Conservation (phyloP, 176 grass and related monocot genomes). For the Poa pratensis region DNA sequence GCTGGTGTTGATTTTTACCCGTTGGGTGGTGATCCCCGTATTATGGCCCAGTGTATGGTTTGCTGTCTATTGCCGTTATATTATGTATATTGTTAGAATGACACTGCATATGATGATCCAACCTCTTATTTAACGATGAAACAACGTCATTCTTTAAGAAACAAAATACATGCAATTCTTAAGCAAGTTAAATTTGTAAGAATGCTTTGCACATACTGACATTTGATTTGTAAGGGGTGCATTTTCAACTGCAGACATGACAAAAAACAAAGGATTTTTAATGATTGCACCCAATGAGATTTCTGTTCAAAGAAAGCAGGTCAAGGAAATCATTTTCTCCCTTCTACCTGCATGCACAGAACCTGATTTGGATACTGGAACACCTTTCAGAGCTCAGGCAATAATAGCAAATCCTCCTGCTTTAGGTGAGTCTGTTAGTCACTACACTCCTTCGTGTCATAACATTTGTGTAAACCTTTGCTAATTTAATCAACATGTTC, state of each 20-base stretch:
- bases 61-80: conserved; percentile 38
- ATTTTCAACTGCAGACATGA: conserved; percentile 76
- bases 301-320: conserved; percentile 85
- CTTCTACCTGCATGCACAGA: conserved; percentile 95
- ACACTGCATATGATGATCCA: conserved; percentile 3
- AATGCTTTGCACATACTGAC: conserved; percentile 25
- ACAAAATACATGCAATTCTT: conserved; percentile 1
- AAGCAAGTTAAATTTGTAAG: conserved; percentile 9
- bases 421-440: conserved; percentile 66
- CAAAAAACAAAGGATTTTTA: conserved; percentile 86
- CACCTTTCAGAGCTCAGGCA: conserved; percentile 88
- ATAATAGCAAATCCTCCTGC: conserved; percentile 99
- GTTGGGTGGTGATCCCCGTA: conserved; percentile 89
- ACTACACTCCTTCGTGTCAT: conserved; percentile 30
- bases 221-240: conserved; percentile 30
- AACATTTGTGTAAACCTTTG: conserved; percentile 5
- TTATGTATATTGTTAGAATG: conserved; percentile 25
- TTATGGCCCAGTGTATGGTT: conserved; percentile 89
- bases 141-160: conserved; percentile 1
- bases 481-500: conserved; percentile 22
- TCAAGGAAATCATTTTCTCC: conserved; percentile 97
- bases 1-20: conserved; percentile 94
- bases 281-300: conserved; percentile 83
- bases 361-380: conserved; percentile 89
- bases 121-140: conserved; percentile 16